Evolutionary conservation across 106 monocot genomes (phyloP).

Genomic region (Dioscorea alata): DNA sequence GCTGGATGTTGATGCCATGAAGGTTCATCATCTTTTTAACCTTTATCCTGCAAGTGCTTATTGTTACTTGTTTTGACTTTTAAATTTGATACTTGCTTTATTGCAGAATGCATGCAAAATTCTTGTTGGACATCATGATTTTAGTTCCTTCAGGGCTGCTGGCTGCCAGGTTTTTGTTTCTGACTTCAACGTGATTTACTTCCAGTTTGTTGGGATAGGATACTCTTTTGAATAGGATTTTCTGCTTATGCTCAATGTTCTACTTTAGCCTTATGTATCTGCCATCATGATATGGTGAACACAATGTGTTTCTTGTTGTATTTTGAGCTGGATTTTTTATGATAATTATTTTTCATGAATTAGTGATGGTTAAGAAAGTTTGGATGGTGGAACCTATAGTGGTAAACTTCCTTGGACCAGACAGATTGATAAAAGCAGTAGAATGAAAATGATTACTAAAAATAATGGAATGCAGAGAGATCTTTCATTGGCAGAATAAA

Average conservation of each 20-base stretch:
- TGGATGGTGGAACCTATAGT: too few relatives aligned
- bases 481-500: too few relatives aligned
- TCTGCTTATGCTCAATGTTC: background rate
- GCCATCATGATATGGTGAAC: background rate
- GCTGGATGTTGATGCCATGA: conserved; percentile 57
- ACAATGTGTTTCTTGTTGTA: background rate
- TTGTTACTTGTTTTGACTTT: background rate
- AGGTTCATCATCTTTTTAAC: conserved; percentile 31
- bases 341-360: background rate
- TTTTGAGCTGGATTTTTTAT: background rate
- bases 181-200: background rate
- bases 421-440: too few relatives aligned
- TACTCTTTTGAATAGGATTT: background rate
- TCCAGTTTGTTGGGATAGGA: background rate
- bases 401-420: too few relatives aligned
- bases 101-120: conserved; percentile 77
- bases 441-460: too few relatives aligned
- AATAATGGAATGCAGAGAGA: too few relatives aligned
- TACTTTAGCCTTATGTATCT: background rate
- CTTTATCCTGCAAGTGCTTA: background rate
- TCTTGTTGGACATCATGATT: conserved; percentile 84
- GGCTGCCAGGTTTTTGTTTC: conserved; percentile 75
- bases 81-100: background rate
- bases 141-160: conserved; percentile 95
- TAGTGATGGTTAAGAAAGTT: background rate